Base-by-base conservation (phyloP, 148 eudicot species). In the Hydrangea macrophylla region DNA sequence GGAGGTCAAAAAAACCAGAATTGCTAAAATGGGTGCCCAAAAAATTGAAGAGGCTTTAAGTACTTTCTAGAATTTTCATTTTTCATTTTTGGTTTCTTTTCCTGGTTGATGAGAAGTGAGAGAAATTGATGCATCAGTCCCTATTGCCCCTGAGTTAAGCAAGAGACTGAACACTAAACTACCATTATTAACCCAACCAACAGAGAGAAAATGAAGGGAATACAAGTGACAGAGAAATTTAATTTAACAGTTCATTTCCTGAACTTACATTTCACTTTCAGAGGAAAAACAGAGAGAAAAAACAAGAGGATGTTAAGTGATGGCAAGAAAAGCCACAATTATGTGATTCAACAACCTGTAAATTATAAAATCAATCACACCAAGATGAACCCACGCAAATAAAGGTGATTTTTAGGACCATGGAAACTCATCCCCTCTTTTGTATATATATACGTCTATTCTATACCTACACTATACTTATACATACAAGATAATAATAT, bases 311-410 rank as follows among this genome's bases (percentile, higher is more conserved):
- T 63, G 74, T 15, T 56, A 54, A 60, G 54, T 55, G 67, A 50
- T 39, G 44, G 63, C 44, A 66, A 60, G 31, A 13, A 42, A 64
- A 68, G 28, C 67, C 84, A 70, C 64, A 75, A 75, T 77, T 80
- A 81, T 85, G 80, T 80, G 88, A 81, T 69, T 72, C 68, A 81
- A 86, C 77, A 68, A 76, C 67, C 73, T 67, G 64, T 67, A 71
- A 73, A 73, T 70, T 80, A 71, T 71, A 73, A 70, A 69, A 54
- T 69, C 69, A 56, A 37, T 80, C 86, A 75, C 80, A 79, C 78
- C 72, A 68, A 78, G 64, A 66, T 53, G 76, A 75, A 45, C 81
- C 84, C 89, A 71, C 63, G 25, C 62, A 50, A 68, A 70, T 80
- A 75, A 80, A 75, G 76, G 67, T 66, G 37, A 65, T n/a, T 62